A percentile compares a stretch with the other conserved stretches of the same genome.
These are phyloP conservation scores for Clitoria ternatea DNA, from an alignment of 306 rosid genomes.

Conservation along the genomic window DNA sequence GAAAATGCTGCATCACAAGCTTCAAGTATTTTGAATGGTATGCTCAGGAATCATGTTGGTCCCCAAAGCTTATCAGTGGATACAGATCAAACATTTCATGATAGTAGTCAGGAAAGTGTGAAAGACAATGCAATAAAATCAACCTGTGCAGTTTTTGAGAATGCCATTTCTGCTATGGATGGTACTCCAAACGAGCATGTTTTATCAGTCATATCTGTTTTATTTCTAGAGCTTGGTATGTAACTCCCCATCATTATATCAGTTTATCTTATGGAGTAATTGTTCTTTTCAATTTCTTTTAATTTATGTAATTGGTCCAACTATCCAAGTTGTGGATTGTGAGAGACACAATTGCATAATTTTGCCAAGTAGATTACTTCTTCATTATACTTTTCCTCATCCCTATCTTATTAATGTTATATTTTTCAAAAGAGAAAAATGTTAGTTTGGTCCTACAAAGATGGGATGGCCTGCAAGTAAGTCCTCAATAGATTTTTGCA, in stretches of 20 bases:
- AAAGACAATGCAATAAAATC: slow-evolving; percentile 51
- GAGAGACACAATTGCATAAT: not conserved
- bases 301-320: not conserved
- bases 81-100: slow-evolving; percentile 34
- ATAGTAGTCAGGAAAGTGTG: slow-evolving; percentile 30
- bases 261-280: not conserved
- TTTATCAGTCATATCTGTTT: slow-evolving; percentile 61
- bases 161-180: slow-evolving; percentile 43
- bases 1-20: slow-evolving; percentile 59
- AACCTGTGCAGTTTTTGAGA: slow-evolving; percentile 60
- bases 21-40: slow-evolving; percentile 54
- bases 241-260: slow-evolving; percentile 2
- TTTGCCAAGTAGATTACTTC: not conserved
- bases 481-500: too few species aligned
- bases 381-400: not conserved
- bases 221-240: slow-evolving; percentile 78
- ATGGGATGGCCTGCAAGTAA: too few species aligned
- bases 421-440: too few species aligned
- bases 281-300: not conserved
- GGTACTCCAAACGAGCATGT: slow-evolving; percentile 63
- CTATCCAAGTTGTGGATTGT: slow-evolving; percentile 7
- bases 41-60: slow-evolving; percentile 50
- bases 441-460: too few species aligned
- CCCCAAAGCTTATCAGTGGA: slow-evolving; percentile 25
- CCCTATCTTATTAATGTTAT: not conserved